phyloP scores from a whole-genome alignment of 768 basidiomycete species.

The Suillus occidentalis region DNA sequence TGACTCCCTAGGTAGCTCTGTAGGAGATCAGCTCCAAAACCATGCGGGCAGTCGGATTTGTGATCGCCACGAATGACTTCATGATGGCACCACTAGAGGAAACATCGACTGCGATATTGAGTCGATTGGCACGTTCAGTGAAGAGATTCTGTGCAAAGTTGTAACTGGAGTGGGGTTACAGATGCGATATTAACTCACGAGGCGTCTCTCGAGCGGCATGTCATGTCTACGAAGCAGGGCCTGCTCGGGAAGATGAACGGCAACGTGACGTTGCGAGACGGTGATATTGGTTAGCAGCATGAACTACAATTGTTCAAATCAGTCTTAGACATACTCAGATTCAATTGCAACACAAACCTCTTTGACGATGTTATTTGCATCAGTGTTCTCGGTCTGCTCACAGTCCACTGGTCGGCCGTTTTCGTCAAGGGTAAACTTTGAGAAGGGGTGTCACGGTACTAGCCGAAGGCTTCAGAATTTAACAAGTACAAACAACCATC shows the following conservation, averaged over 20 bases:
- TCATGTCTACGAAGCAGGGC: conserved; percentile 96
- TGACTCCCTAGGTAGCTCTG: conserved; percentile 93
- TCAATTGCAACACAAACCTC: conserved; percentile 56
- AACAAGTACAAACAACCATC: too few relatives aligned
- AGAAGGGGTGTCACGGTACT: too few relatives aligned
- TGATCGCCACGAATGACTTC: conserved; percentile 75
- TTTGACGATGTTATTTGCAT: conserved; percentile 83
- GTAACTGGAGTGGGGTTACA: conserved; percentile 15
- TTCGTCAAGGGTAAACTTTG: conserved; percentile 80
- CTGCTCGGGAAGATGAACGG: conserved; percentile 93
- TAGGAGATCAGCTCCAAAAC: conserved; percentile 82
- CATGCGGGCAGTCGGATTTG: conserved; percentile 69
- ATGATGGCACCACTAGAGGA: conserved; percentile 80
- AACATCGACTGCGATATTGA: conserved; percentile 81
- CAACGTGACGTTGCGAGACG: conserved; percentile 91
- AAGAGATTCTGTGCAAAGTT: conserved; percentile 62
- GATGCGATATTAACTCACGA: conserved; percentile 49
- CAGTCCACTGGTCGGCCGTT: conserved; percentile 81
- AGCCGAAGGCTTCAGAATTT: too few relatives aligned
- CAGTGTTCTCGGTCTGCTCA: conserved; percentile 57
- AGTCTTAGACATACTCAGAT: not conserved
- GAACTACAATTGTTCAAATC: conserved; percentile 51
- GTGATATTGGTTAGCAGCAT: conserved; percentile 92
- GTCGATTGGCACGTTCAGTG: conserved; percentile 73
- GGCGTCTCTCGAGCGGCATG: conserved; percentile 84